Conservation (phyloP, 441 rosid genomes). For the Theobroma grandiflorum region DNA sequence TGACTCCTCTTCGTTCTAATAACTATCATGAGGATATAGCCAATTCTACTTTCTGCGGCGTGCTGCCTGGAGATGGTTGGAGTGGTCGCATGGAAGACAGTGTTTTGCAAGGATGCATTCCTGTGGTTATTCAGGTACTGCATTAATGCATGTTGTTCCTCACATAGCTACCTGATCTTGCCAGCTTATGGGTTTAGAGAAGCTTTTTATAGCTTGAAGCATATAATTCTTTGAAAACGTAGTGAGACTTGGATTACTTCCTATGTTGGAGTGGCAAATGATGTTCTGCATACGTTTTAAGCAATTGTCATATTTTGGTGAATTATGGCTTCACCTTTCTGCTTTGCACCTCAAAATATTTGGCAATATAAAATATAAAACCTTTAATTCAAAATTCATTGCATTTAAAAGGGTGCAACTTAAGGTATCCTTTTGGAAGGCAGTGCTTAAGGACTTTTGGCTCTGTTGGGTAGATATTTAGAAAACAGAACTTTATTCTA, state of each 20-base stretch:
- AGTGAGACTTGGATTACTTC: background rate
- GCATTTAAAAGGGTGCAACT: background rate
- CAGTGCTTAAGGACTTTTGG: background rate
- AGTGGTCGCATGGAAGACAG: constrained; percentile 99
- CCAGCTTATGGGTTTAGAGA: background rate
- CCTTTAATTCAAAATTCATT: background rate
- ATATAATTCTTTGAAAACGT: background rate
- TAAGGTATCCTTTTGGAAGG: background rate
- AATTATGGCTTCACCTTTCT: background rate
- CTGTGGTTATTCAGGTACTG: constrained; percentile 91
- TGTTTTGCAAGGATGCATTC: constrained; percentile 94
- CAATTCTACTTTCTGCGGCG: constrained; percentile 89
- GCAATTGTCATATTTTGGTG: background rate
- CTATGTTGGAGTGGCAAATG: background rate
- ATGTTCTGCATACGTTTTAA: constrained; percentile 3
- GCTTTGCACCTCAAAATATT: background rate
- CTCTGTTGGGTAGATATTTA: background rate
- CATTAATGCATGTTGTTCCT: constrained; percentile 14
- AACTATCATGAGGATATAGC: constrained; percentile 78
- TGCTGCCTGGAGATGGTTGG: constrained; percentile 99
- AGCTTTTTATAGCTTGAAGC: constrained; percentile 10
- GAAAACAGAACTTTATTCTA: background rate
- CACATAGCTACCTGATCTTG: background rate
- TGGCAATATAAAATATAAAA: background rate
- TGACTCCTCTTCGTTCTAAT: constrained; percentile 69